Conservation (phyloP, 495 filamentous ascomycete species). For the Aspergillus avenaceus region DNA sequence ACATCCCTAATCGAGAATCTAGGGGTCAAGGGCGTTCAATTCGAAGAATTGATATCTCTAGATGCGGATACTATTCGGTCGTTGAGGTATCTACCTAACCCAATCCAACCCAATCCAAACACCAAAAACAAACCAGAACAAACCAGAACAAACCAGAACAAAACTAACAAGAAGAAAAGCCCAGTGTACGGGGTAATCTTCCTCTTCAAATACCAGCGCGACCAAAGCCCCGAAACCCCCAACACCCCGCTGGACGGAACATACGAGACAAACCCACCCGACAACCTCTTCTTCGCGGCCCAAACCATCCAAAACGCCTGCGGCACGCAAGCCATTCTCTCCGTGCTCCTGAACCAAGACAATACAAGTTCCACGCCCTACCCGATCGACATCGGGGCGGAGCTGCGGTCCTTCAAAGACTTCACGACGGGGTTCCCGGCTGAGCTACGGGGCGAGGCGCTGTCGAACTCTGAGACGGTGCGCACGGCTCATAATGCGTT, state of each 20-base stretch:
- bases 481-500: conserved; percentile 93
- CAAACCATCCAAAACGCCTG: conserved; percentile 99
- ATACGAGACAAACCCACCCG: conserved; percentile 67
- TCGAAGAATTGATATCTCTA: conserved; percentile 91
- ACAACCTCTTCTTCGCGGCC: conserved; percentile 86
- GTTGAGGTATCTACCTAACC: conserved; percentile 40
- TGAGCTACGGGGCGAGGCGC: conserved; percentile 66
- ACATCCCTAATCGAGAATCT: conserved; percentile 90
- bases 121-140: conserved; percentile 2
- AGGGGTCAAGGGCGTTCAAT: conserved; percentile 89
- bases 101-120: background rate
- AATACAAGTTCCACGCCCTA: conserved; percentile 8
- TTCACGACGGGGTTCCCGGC: conserved; percentile 86
- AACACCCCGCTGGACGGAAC: conserved; percentile 64
- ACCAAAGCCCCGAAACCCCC: conserved; percentile 53
- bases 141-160: too few species aligned
- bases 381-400: conserved; percentile 53
- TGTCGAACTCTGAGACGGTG: conserved; percentile 74
- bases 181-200: conserved; percentile 97
- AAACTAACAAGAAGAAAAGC: conserved; percentile 29
- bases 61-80: conserved; percentile 76
- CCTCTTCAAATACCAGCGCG: conserved; percentile 95
- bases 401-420: conserved; percentile 76
- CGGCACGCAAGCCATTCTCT: conserved; percentile 93
- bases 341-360: conserved; percentile 85